Base-by-base conservation (phyloP, 2,329 filamentous ascomycete species). In the Colletotrichum phormii region DNA sequence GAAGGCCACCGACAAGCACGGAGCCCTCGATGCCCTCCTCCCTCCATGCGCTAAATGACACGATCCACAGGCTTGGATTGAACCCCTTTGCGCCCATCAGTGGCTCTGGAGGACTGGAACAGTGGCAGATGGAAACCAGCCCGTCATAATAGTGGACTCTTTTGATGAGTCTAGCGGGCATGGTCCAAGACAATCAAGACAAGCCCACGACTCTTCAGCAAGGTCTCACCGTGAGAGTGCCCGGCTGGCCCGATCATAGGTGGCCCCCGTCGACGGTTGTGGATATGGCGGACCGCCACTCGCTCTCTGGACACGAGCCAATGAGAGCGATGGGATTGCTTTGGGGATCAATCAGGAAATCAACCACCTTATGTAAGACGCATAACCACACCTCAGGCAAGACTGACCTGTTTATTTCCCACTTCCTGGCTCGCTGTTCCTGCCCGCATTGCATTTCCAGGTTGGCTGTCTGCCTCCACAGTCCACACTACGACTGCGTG, bases 161-260 rank as follows among this genome's bases (percentile, higher is more conserved):
- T 49, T 11, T 26, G 46, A 62, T 31, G 37, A 42, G 37, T 46
- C 29, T 22, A 49, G 42, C 42, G 42, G 42, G 42, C 24, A 55
- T 55, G 53, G 46, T 59, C 65, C 65, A 62, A 63, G 65, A 63
- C 60, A 64, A 51, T 46, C 37, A 37, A 5, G 37, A 63, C 60
- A 64, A 22, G 42, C 33, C 62, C 31, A 64, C 35, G 33, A 57
- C 22, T 59, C 46, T 60, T 57, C 66, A 72, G 70, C 65, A 70
- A 35, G 65, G 59, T 35, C 65, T 29, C 59, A 54, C 70, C 70
- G 66, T 72, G 65, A 54, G 33, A 55, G 65, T 55, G 66, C n/a
- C 69, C 70, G 66, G 70, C 66, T 72, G 70, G 70, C 70, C 70
- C 60, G 70, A 59, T 55, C 65, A 64, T 31, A 22, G 42, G 42